Evolutionary conservation across 768 basidiomycete species (phyloP).

Genomic region (Pisolithus albus): DNA sequence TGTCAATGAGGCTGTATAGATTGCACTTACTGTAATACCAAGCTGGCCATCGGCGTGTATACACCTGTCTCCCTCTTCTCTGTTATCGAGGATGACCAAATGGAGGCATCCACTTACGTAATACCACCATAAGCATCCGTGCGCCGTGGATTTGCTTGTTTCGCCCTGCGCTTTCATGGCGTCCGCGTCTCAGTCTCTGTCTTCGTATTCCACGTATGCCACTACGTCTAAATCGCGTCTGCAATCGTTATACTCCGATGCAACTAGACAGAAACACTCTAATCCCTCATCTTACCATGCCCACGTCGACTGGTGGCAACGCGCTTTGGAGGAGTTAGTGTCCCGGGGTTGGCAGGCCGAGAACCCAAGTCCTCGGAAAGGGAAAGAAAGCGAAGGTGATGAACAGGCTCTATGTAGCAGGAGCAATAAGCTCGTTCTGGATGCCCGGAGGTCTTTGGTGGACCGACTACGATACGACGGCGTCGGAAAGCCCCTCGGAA

Average conservation of each 20-base stretch:
- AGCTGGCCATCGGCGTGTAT: too few species aligned
- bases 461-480: constrained; percentile 60
- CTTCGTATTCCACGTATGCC: constrained; percentile 22
- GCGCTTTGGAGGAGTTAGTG: constrained; percentile 56
- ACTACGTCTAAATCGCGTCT: constrained; percentile 42
- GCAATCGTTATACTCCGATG: constrained; percentile 82
- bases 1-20: too few species aligned
- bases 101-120: not conserved
- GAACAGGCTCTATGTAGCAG: constrained; percentile 13
- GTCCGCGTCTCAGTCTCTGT: constrained; percentile 9
- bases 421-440: constrained; percentile 53
- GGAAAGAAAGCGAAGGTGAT: constrained; percentile 8
- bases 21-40: too few species aligned
- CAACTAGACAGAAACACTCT: constrained; percentile 73
- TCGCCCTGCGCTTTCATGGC: constrained; percentile 14
- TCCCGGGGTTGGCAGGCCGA: constrained; percentile 46
- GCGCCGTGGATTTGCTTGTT: not conserved
- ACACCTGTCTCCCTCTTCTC: too few species aligned
- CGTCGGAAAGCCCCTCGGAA: constrained; percentile 67
- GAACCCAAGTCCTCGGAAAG: constrained; percentile 7
- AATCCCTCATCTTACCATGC: constrained; percentile 79
- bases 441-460: constrained; percentile 45
- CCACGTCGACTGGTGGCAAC: constrained; percentile 85
- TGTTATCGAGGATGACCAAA: too few species aligned
- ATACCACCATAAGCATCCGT: constrained; percentile 6